These are phyloP conservation scores for Podospora fimiseda DNA, from an alignment of 495 filamentous ascomycete species.

Conservation along the genomic window DNA sequence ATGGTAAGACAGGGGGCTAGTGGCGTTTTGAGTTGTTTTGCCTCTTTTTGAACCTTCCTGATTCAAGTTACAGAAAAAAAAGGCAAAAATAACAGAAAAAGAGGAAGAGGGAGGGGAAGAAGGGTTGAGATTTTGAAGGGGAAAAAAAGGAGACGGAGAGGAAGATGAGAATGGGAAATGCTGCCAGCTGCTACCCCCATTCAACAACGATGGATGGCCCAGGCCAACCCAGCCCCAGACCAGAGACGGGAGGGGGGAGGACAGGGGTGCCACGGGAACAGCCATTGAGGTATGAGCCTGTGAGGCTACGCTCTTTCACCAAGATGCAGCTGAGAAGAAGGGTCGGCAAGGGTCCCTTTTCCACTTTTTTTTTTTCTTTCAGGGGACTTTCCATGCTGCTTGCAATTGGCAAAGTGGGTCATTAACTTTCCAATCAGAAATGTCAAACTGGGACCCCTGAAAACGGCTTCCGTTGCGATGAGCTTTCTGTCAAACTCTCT, in stretches of 20 bases:
- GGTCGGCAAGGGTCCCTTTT: background rate
- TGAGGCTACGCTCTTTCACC: background rate
- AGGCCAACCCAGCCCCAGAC: constrained; percentile 1
- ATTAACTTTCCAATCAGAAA: background rate
- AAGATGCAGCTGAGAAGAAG: too few relatives aligned
- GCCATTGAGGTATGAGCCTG: background rate
- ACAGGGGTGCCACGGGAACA: background rate
- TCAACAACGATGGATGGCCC: background rate
- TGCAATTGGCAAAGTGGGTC: background rate
- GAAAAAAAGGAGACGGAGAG: background rate
- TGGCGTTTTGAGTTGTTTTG: too few relatives aligned
- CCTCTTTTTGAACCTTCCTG: too few relatives aligned
- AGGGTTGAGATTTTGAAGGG: background rate
- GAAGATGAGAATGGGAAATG: background rate
- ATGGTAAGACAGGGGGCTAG: too few relatives aligned
- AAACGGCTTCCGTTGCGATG: background rate
- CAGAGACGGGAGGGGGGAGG: background rate
- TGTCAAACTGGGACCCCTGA: background rate
- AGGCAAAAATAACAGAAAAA: too few relatives aligned
- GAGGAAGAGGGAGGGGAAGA: too few relatives aligned
- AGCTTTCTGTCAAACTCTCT: background rate
- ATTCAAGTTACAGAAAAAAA: too few relatives aligned
- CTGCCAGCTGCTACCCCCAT: too few relatives aligned
- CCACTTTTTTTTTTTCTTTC: background rate
- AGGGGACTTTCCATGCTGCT: too few relatives aligned